Percentiles rank a stretch among this genome's conserved stretches.
Evolutionary conservation across 2,329 filamentous ascomycete genomes (phyloP).

Genomic region (Aureobasidium sp.): DNA sequence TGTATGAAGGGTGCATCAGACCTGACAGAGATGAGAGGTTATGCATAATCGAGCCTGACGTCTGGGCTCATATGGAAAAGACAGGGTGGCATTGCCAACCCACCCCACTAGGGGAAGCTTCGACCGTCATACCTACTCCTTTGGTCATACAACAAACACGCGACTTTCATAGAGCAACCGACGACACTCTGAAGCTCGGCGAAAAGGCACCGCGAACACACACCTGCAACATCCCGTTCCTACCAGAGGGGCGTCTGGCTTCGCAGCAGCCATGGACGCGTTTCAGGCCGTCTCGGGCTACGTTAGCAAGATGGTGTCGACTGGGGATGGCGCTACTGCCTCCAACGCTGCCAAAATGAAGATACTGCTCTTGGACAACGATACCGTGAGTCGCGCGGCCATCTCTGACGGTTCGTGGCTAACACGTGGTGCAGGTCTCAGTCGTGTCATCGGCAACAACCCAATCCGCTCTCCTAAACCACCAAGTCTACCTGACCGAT

Average conservation of each 20-base stretch:
- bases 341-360: constrained; percentile 89
- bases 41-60: not conserved
- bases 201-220: not conserved
- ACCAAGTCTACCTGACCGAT: constrained; percentile 97
- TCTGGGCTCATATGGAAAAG: not conserved
- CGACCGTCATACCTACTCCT: not conserved
- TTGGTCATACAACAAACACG: not conserved
- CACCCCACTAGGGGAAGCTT: not conserved
- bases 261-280: constrained; percentile 64
- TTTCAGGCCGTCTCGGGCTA: constrained; percentile 89
- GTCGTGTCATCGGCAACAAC: constrained; percentile 94
- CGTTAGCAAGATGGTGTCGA: constrained; percentile 89
- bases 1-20: not conserved
- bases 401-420: constrained; percentile 12
- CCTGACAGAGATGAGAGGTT: not conserved
- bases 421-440: constrained; percentile 48
- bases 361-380: constrained; percentile 84
- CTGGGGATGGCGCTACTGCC: constrained; percentile 55
- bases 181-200: not conserved
- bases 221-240: not conserved
- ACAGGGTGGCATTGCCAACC: not conserved
- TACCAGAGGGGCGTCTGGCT: not conserved
- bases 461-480: constrained; percentile 86
- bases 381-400: constrained; percentile 56
- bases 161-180: not conserved